Evolutionary conservation across 1,284 basidiomycete genomes (phyloP).

Genomic region (Stereum hirsutum): DNA sequence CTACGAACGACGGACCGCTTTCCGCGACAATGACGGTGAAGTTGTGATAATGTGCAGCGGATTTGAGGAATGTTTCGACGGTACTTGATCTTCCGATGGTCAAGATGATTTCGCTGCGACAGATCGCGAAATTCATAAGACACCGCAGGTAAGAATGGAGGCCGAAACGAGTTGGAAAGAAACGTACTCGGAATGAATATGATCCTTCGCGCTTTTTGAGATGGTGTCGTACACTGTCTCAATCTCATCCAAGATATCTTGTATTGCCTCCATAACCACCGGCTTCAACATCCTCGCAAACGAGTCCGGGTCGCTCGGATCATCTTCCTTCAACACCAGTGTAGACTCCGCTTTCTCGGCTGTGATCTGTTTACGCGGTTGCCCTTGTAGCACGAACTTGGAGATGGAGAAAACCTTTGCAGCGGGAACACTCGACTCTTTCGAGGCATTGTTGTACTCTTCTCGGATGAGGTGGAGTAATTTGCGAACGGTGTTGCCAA

Average conservation of each 20-base stretch:
- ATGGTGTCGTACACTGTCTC: conserved; percentile 95
- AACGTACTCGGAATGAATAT: conserved; percentile 90
- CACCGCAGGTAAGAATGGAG: conserved; percentile 9
- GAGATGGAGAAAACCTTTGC: conserved; percentile 58
- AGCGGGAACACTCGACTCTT: conserved; percentile 26
- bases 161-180: no score
- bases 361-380: conserved; percentile 51
- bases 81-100: conserved; percentile 93
- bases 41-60: conserved; percentile 84
- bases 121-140: conserved; percentile 2
- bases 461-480: conserved; percentile 90
- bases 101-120: conserved; percentile 83
- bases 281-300: conserved; percentile 66
- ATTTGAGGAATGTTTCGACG: conserved; percentile 89
- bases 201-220: conserved; percentile 90
- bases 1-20: conserved; percentile 78
- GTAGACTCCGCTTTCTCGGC: conserved; percentile 42
- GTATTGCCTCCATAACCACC: conserved; percentile 84
- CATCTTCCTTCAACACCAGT: conserved; percentile 52
- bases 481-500: conserved; percentile 90
- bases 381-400: conserved; percentile 70
- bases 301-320: conserved; percentile 64
- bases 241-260: conserved; percentile 91
- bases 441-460: conserved; percentile 73
- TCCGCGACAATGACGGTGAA: conserved; percentile 97